Evolutionary conservation across 176 grass and related monocot genomes (phyloP), one percentile per base, ranked within the genome.

Genomic region (Lolium rigidum): DNA sequence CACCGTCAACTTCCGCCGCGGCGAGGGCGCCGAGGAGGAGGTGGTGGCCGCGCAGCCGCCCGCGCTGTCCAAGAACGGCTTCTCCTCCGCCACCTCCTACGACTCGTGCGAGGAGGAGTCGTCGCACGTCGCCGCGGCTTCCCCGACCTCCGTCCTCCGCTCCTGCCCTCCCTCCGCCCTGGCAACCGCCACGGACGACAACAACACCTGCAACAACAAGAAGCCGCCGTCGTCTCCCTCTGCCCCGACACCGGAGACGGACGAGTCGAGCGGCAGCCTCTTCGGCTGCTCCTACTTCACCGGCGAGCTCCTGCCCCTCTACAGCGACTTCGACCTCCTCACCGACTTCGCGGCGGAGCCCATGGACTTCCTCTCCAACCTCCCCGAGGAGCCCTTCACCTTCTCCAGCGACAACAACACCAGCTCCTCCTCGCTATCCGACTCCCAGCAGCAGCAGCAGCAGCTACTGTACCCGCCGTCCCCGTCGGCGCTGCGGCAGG

Each of bases 141-240:
- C 97, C 3, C 97, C 97, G 0, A 96, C 92, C 46, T 99, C 97
- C 52, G 97, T 99, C 9, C 97, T 99, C 49, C 88, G 90, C 37
- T 84, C 82, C 0, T 92, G 83, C 72, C 68, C 89, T 1, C 86
- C 67, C 2, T 87, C 89, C 41, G 6, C 77, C 21, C n/a, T 70
- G 21, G 46, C 17, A 18, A 5, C 37, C 31, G 35, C 52, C 73
- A 31, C 28, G 28, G 37, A n/a, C 12, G 58, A 58, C 22, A 48
- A 20, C 21, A 25, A 14, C 44, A 5, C 12, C 73, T 24, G 3
- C 82, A 47, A 47, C 46, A 84, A 82, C 77, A 89, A 82, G 31
- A 35, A 35, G 31, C 31, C 31, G 65, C 55, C 56, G 0, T 7
- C 26, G 0, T 66, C 63, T 0, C 4, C 50, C 0, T 7, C 50